A percentile compares a stretch with the other conserved stretches of the same genome.
Evolutionary conservation across 805 yeast genomes (phyloP).

Genomic region (Cyberlindnera saturnus): DNA sequence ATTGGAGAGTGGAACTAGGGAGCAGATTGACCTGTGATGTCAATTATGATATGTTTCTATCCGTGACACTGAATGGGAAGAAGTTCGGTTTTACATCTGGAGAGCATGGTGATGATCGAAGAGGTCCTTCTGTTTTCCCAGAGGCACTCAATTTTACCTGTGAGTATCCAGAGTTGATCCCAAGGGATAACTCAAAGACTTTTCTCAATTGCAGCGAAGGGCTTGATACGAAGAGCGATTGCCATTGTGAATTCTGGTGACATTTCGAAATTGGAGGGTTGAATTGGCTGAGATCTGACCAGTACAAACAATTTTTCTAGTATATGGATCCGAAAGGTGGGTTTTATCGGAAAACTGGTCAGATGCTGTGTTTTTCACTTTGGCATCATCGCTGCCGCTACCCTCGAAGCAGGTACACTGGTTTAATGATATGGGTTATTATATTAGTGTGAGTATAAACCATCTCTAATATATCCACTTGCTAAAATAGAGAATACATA

Average conservation of each 20-base stretch:
- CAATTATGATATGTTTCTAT: slow-evolving; percentile 56
- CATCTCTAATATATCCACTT: no score
- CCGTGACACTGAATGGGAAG: slow-evolving; percentile 46
- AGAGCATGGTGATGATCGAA: slow-evolving; percentile 45
- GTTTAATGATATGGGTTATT: slow-evolving; percentile 71
- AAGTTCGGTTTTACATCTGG: slow-evolving; percentile 58
- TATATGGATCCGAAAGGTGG: slow-evolving; percentile 64
- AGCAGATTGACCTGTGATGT: slow-evolving; percentile 53
- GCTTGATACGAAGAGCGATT: slow-evolving; percentile 32
- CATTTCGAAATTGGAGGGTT: slow-evolving; percentile 67
- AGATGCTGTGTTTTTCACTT: slow-evolving; percentile 76
- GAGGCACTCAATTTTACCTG: slow-evolving; percentile 37
- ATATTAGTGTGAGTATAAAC: no score
- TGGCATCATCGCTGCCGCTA: slow-evolving; percentile 56
- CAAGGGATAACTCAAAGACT: slow-evolving; percentile 40
- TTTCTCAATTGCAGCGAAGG: slow-evolving; percentile 54
- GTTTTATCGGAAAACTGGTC: slow-evolving; percentile 83
- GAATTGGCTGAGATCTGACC: slow-evolving; percentile 52
- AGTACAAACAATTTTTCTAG: slow-evolving; percentile 51
- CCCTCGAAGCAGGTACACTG: slow-evolving; percentile 52
- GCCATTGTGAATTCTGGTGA: slow-evolving; percentile 67
- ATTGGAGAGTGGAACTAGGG: slow-evolving; percentile 73
- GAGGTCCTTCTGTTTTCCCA: slow-evolving; percentile 59
- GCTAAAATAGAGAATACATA: no score
- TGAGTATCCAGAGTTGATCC: slow-evolving; percentile 30